Evolutionary conservation across 257 asterid genomes (phyloP), one percentile per base, ranked within the genome.

Genomic region (Ophiorrhiza pumila): DNA sequence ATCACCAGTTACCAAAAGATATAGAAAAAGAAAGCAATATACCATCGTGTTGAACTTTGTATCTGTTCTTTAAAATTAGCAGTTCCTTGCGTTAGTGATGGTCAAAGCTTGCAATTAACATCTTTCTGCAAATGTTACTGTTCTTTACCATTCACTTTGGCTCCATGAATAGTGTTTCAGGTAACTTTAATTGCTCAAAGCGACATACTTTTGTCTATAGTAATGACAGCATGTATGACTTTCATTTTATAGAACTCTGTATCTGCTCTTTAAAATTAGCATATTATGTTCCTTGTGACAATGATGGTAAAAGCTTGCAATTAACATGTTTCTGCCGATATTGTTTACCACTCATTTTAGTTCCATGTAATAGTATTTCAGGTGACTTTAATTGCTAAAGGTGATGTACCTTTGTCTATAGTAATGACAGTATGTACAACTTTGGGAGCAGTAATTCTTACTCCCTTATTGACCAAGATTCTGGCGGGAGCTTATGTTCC

Each of bases 381-480:
- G 98, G 97, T 89, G 69, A 91, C 98, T 63, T 80, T 93, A 84
- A 85, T 93, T 73, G 98, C 98, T 59, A 85, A 78, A 85, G 98
- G 98, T 69, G 98, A 93, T 29, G 96, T 93, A 68, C 87, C 96
- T 13, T 80, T 93, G 80, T 93, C 98, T 31, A 83, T 91, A 41
- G 97, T 89, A 39, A 89, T 93, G 98, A 93, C 98, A 39, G 81
- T 85, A 25, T 93, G 98, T 73, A 85, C 96, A 67, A 93, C 98
- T 37, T 78, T 91, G 43, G 96, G 93, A 63, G 98, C 98, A 32
- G 97, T 91, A 35, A 58, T 91, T 78, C 96, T 93, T 65, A 91
- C 98, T 14, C 98, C 98, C 68, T 73, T 86, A 45, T 75, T 93
- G 87, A 79, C 91, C 32, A 89, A 79, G 87, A 75, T 84, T 84